Conservation (phyloP, 2,329 filamentous ascomycete genomes). For the Botrytis pseudocinerea region DNA sequence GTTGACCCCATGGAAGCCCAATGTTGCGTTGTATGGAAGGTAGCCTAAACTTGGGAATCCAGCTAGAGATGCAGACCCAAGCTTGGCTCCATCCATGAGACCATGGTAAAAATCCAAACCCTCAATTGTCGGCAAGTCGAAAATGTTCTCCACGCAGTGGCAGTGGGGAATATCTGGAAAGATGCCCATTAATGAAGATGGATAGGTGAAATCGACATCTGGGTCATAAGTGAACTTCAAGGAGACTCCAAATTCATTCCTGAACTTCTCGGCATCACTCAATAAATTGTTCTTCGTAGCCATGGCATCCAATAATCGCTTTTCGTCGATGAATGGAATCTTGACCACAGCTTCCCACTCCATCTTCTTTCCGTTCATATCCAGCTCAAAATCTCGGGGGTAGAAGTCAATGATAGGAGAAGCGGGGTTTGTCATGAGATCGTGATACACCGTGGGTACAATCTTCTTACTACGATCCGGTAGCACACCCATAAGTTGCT, state of each 20-base stretch:
- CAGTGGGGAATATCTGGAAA: slow-evolving; percentile 89
- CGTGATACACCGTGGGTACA: slow-evolving; percentile 82
- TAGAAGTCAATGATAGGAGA: slow-evolving; percentile 99
- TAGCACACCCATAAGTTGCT: slow-evolving; percentile 97
- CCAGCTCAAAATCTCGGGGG: slow-evolving; percentile 91
- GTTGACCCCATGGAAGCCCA: slow-evolving; percentile 86
- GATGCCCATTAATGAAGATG: slow-evolving; percentile 81
- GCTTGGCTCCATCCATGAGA: slow-evolving; percentile 77
- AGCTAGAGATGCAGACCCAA: slow-evolving; percentile 80
- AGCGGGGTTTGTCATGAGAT: slow-evolving; percentile 85
- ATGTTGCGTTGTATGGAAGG: slow-evolving; percentile 75
- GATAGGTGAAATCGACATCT: slow-evolving; percentile 77
- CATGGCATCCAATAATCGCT: slow-evolving; percentile 82
- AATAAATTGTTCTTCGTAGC: slow-evolving; percentile 76
- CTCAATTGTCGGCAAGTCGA: slow-evolving; percentile 89
- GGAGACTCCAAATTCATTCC: slow-evolving; percentile 89
- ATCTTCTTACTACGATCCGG: slow-evolving; percentile 97
- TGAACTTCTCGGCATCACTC: slow-evolving; percentile 72
- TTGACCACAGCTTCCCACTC: slow-evolving; percentile 99
- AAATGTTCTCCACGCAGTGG: slow-evolving; percentile 93
- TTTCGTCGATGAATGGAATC: slow-evolving; percentile 97
- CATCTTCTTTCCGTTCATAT: slow-evolving; percentile 99
- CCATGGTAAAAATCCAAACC: slow-evolving; percentile 84
- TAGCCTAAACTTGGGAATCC: slow-evolving; percentile 91
- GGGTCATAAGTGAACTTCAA: slow-evolving; percentile 88